Base-by-base conservation (phyloP, 495 filamentous ascomycete species). In the Glutinoglossum americanum region DNA sequence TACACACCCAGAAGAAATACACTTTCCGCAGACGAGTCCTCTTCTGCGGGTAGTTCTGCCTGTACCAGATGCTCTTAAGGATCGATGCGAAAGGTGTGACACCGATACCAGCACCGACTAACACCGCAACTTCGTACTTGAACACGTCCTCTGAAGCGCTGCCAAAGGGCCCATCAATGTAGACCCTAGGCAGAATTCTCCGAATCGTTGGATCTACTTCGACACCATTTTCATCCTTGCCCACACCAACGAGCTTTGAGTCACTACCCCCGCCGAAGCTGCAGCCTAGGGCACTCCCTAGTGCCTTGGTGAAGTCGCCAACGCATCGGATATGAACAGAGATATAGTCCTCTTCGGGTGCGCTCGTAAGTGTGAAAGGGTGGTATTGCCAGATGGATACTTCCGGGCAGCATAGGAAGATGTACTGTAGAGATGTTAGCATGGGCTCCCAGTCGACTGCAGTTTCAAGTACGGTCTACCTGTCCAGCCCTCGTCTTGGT, bases 1-100 rank as follows among this genome's bases (percentile, higher is more conserved):
- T 92, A 76, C 93, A 97, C 57, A 97, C 81, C 92, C 92, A 99
- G 73, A 97, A 94, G 69, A 99, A 97, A 67, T 99, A 93, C 17
- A 99, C 89, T 67, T 92, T 82, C 56, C 88, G 82, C 47, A 99
- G 77, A 66, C 93, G 85, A 32, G 78, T 80, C 0, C 88, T 88
- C 30, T 85, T 82, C 69, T 94, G 87, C 15, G 87, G 87, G 32
- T 79, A 78, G 57, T 86, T 81, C 37, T 90, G 85, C 60, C 89
- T 74, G 64, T 99, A 88, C 86, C 87, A 99, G 72, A 99, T 97
- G 67, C 93, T 95, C 73, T 99, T 99, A 47, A 99, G 76, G 62
- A 97, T 97, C 17, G 85, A 82, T 8, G 93, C 92, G 87, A 92
- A 99, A 4, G 92, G 92, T 3, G 92, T 99, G 41, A 97, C 89